Base-by-base conservation (phyloP, 225 moss, liverwort and hornwort genomes). In the Pseudoscleropodium purum region DNA sequence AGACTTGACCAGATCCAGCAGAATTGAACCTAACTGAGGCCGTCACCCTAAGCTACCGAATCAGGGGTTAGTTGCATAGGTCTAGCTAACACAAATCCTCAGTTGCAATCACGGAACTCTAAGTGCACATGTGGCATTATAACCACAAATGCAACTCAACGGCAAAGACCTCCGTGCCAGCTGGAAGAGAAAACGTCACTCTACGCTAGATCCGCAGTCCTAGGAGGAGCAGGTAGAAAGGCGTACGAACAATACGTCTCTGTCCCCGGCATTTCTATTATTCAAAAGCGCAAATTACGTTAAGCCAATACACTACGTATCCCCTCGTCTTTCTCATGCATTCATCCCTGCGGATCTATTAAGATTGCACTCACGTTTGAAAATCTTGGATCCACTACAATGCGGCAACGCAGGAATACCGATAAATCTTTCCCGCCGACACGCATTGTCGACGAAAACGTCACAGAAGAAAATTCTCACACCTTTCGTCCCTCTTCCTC, bases 111-210 rank as follows among this genome's bases (percentile, higher is more conserved):
- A 88, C n/a, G 73, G 36, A 51, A 61, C 43, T 51, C n/a, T 64
- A 47, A 77, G 37, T 41, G 62, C 68, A 79, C 33, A 67, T 65
- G 84, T 67, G 37, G 52, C 87, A 85, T 21, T 41, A 51, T 10
- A 59, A 84, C 81, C 45, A 67, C 76, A 77, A 76, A 77, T 77
- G 78, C 75, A 69, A 86, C 78, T 43, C 69, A 70, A 83, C 37
- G 41, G 89, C 49, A 79, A 41, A 39, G 82, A 29, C 56, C 79
- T 89, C 39, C 70, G 56, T 73, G 51, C 63, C 69, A 88, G 37
- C 62, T 54, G 85, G 85, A 85, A 85, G 88, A 85, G 70, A 82
- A 79, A 85, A 63, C 85, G 92, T 76, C 89, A 87, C 84, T 87
- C 65, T 68, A 49, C 33, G 27, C 36, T 29, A 81, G 85, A 81